Evolutionary conservation across 495 filamentous ascomycete species (phyloP).

Genomic region (Neurospora sp.): DNA sequence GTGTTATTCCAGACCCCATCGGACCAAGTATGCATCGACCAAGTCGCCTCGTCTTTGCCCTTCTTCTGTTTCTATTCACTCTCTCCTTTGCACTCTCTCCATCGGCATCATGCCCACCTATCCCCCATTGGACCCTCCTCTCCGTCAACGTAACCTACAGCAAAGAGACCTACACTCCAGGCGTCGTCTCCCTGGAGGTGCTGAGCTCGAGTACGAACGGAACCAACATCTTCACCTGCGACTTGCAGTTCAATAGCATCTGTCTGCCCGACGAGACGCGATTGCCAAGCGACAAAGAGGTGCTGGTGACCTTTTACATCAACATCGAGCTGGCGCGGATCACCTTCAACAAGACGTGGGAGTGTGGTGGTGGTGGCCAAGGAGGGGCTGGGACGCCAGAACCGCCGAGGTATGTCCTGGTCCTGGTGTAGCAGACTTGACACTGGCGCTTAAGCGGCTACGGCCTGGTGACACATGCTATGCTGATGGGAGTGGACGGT

Average conservation of each 20-base stretch:
- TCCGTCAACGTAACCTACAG: conserved; percentile 1
- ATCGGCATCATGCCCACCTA: background rate
- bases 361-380: background rate
- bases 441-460: background rate
- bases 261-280: background rate
- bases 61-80: background rate
- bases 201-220: background rate
- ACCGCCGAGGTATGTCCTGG: background rate
- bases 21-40: background rate
- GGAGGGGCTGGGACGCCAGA: background rate
- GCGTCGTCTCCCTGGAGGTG: background rate
- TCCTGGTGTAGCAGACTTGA: background rate
- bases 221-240: background rate
- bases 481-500: background rate
- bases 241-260: conserved; percentile 2
- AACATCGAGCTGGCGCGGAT: background rate
- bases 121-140: conserved; percentile 1
- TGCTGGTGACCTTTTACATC: background rate
- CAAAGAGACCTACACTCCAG: conserved; percentile 2
- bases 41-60: background rate
- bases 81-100: background rate
- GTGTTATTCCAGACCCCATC: background rate
- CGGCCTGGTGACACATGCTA: background rate
- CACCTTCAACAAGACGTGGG: conserved; percentile 1
- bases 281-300: background rate